Conservation (phyloP, 2,329 filamentous ascomycete species). For the Leptographium galeiforme region DNA sequence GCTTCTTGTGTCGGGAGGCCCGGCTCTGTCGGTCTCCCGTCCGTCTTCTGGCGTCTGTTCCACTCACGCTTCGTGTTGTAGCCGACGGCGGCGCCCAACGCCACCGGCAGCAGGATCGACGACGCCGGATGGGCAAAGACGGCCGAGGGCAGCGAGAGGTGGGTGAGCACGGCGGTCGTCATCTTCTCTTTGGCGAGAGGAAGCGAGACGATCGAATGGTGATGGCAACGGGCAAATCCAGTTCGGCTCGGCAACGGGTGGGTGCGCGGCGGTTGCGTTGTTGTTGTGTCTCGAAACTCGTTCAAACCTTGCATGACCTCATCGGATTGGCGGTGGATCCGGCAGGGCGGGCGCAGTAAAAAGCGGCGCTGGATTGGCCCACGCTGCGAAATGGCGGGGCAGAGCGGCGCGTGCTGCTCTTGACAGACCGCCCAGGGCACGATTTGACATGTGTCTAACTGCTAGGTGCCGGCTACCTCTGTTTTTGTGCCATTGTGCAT, state of each 20-base stretch:
- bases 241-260: too few relatives aligned
- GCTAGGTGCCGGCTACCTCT: too few relatives aligned
- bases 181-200: constrained; percentile 28
- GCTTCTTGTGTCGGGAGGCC: background rate
- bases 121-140: constrained; percentile 60
- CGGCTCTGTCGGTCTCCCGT: too few relatives aligned
- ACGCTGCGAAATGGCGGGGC: background rate
- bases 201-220: too few relatives aligned
- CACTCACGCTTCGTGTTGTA: constrained; percentile 51
- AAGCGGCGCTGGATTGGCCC: background rate
- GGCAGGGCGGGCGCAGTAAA: background rate
- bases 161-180: constrained; percentile 63
- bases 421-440: too few relatives aligned
- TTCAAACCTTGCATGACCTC: background rate
- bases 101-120: constrained; percentile 64
- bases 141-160: constrained; percentile 56
- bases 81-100: constrained; percentile 60
- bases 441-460: too few relatives aligned
- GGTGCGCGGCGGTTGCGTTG: too few relatives aligned
- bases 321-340: background rate
- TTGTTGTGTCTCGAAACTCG: background rate
- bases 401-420: background rate
- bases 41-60: too few relatives aligned
- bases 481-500: too few relatives aligned
- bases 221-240: too few relatives aligned